Base-by-base conservation (phyloP, 805 yeast genomes). In the Jamesozyma gamospora region DNA sequence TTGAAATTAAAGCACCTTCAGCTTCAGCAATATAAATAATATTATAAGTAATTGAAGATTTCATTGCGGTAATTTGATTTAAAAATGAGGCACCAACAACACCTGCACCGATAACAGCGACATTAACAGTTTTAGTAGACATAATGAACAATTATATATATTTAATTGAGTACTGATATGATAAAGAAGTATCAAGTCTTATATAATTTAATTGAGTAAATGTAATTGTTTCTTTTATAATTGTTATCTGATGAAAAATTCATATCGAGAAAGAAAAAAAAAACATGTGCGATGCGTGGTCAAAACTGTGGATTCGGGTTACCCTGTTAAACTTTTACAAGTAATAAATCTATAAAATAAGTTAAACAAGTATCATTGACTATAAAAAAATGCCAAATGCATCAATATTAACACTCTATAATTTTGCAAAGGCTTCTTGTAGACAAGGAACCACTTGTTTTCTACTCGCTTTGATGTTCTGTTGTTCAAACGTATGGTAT, bases 21-120 rank as follows among this genome's bases (percentile, higher is more conserved):
- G 94, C 74, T 42, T 84, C 78, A 34, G 96, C 85, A 45, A 92
- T 72, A 48, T 83, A 72, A 37, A 90, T 77, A 33, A 92, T 82
- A 51, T 86, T 82, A 69, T 79, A 85, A 28, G 68, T 65, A 52
- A 83, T 75, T 18, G 75, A 55, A n/a, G 80, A 61, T 49, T 75
- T 73, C 47, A 84, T 63, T 42, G 68, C 66, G 39, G 72, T 69
- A 56, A 90, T 74, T 67, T 90, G 98, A 63, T 73, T 74, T 61
- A 92, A 68, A 67, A 87, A 86, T 37, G 95, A 84, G 19, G 92
- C 73, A 44, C 98, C 98, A 45, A 92, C 97, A 37, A 90, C 92
- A 55, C 98, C 98, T 40, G 96, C 79, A 40, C 88, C 88, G 44
- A 82, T 74, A 51, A 82, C 70, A 28, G 87, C 88, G 49, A 82